Evolutionary conservation across 176 grass and related monocot species (phyloP).

Genomic region (Juncus inflexus): DNA sequence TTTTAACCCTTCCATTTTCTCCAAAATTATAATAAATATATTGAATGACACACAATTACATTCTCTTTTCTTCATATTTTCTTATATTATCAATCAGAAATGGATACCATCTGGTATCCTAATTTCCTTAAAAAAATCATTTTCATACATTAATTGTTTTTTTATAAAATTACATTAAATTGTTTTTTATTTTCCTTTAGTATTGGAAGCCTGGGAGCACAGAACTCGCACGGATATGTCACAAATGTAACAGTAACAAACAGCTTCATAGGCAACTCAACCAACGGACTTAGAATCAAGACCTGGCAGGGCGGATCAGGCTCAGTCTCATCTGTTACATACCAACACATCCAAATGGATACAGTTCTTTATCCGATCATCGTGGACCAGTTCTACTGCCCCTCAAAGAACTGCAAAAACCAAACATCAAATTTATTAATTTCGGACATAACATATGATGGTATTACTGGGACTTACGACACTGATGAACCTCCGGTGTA

Average conservation of each 20-base stretch:
- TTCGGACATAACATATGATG: constrained; percentile 22
- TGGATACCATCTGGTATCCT: too few species aligned
- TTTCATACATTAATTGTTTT: neutral
- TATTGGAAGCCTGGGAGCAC: constrained; percentile 31
- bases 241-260: constrained; percentile 32
- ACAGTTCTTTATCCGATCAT: constrained; percentile 35
- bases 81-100: too few species aligned
- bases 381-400: constrained; percentile 43
- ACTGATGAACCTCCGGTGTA: constrained; percentile 16
- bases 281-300: constrained; percentile 42
- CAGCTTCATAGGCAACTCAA: constrained; percentile 10
- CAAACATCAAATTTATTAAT: constrained; percentile 27
- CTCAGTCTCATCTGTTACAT: constrained; percentile 25
- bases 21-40: constrained; percentile 2
- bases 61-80: neutral
- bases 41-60: neutral
- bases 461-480: constrained; percentile 33
- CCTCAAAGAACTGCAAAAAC: neutral
- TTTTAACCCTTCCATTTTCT: neutral
- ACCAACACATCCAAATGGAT: constrained; percentile 28
- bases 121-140: neutral
- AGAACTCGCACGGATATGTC: constrained; percentile 19
- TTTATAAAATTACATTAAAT: neutral
- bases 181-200: constrained; percentile 12
- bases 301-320: constrained; percentile 38